phyloP scores from a whole-genome alignment of 768 basidiomycete species.

The Pholiota microspora region DNA sequence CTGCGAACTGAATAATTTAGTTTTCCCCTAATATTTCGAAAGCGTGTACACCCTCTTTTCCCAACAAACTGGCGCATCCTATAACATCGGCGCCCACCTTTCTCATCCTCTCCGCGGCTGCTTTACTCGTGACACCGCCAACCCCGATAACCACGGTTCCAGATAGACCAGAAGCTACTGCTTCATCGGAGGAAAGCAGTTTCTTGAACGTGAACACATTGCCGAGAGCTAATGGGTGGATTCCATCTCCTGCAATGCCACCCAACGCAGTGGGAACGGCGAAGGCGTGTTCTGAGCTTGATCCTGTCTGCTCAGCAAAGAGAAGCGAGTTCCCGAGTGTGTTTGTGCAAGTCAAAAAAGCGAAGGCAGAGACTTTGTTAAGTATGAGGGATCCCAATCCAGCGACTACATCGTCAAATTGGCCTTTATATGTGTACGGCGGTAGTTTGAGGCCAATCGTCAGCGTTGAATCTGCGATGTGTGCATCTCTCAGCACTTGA shows the following conservation, averaged over 20 bases:
- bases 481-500: slow-evolving; percentile 47
- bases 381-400: slow-evolving; percentile 40
- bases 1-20: too few species aligned
- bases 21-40: slow-evolving; percentile 40
- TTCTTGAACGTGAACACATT: slow-evolving; percentile 65
- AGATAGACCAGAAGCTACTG: slow-evolving; percentile 34
- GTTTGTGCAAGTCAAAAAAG: slow-evolving; percentile 80
- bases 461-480: slow-evolving; percentile 48
- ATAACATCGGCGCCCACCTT: slow-evolving; percentile 72
- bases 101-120: slow-evolving; percentile 65
- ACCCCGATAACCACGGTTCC: slow-evolving; percentile 69
- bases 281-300: slow-evolving; percentile 25
- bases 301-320: slow-evolving; percentile 53
- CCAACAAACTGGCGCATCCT: slow-evolving; percentile 54
- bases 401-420: slow-evolving; percentile 55
- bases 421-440: slow-evolving; percentile 63
- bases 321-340: slow-evolving; percentile 72
- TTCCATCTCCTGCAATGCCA: slow-evolving; percentile 72
- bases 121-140: slow-evolving; percentile 73
- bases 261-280: slow-evolving; percentile 67
- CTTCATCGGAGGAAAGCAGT: slow-evolving; percentile 41
- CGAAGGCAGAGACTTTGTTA: slow-evolving; percentile 34
- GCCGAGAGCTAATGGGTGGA: slow-evolving; percentile 78
- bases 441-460: slow-evolving; percentile 79
- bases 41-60: slow-evolving; percentile 50